These are phyloP conservation scores for Bipolaris sorokiniana DNA, from an alignment of 2,329 filamentous ascomycete species.

Conservation along the genomic window DNA sequence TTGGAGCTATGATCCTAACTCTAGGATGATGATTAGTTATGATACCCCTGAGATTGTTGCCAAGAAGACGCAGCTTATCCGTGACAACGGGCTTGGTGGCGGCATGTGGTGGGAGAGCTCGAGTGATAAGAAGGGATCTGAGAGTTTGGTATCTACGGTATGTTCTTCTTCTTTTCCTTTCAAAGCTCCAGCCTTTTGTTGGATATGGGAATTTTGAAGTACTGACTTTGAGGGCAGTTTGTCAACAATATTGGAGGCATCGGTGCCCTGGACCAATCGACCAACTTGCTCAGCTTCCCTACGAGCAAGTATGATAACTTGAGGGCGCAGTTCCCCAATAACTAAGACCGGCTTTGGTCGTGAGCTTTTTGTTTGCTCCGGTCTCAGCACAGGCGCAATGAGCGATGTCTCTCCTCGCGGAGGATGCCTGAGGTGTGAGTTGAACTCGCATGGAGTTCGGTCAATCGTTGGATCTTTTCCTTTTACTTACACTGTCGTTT, in stretches of 20 bases:
- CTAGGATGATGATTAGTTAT: conserved; percentile 40
- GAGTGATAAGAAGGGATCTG: conserved; percentile 39
- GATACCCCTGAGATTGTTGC: conserved; percentile 43
- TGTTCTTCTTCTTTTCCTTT: not conserved
- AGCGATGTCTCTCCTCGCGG: too few species aligned
- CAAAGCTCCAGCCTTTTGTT: too few species aligned
- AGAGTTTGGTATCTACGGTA: conserved; percentile 43
- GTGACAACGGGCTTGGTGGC: conserved; percentile 40
- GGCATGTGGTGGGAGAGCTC: conserved; percentile 50
- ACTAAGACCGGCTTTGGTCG: conserved; percentile 10
- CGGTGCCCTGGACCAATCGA: conserved; percentile 55
- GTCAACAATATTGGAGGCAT: conserved; percentile 65
- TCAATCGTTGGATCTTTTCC: not conserved
- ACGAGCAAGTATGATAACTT: conserved; percentile 74
- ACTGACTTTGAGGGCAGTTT: conserved; percentile 29
- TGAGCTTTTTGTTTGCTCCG: not conserved
- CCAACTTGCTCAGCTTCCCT: conserved; percentile 69
- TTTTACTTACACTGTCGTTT: not conserved
- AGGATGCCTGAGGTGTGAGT: too few species aligned
- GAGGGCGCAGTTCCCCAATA: conserved; percentile 28
- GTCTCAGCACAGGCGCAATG: not conserved
- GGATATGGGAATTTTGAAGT: not conserved
- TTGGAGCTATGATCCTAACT: conserved; percentile 39
- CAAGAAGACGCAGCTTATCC: conserved; percentile 37
- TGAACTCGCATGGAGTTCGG: too few species aligned